These are phyloP conservation scores for Quercus cerris DNA, from an alignment of 306 rosid genomes.

Conservation along the genomic window DNA sequence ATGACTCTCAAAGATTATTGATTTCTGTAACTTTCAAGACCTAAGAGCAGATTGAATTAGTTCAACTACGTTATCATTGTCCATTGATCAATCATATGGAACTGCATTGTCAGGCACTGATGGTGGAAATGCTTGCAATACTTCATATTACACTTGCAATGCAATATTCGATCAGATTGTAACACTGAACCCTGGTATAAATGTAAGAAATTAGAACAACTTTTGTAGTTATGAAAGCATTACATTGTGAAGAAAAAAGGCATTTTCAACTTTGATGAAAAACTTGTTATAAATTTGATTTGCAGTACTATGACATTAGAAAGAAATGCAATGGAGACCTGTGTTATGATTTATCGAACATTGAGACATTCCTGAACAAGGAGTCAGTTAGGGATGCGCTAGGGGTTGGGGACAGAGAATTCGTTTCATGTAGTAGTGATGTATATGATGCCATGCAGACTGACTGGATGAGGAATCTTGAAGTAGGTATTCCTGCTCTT, in stretches of 20 bases:
- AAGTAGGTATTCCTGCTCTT: constrained; percentile 83
- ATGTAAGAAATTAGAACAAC: constrained; percentile 45
- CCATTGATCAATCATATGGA: background rate
- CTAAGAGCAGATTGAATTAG: too few species aligned
- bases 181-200: constrained; percentile 19
- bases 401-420: constrained; percentile 74
- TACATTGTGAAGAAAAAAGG: background rate
- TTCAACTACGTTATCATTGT: background rate
- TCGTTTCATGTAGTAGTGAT: constrained; percentile 64
- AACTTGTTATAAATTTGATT: constrained; percentile 9
- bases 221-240: background rate
- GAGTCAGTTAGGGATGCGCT: constrained; percentile 58
- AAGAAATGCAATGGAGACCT: constrained; percentile 58
- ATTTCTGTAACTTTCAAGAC: background rate
- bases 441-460: constrained; percentile 57
- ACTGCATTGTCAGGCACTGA: constrained; percentile 43
- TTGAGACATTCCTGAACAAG: constrained; percentile 71
- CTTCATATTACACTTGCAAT: constrained; percentile 39
- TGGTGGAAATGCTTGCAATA: constrained; percentile 53
- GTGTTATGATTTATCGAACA: constrained; percentile 75
- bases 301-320: constrained; percentile 89
- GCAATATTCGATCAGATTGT: constrained; percentile 46
- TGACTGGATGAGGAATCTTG: constrained; percentile 98
- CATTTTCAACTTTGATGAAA: constrained; percentile 12
- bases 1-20: background rate